Base-by-base conservation (phyloP, 371 early-diverging fungal species). In the Mortierella sp. region DNA sequence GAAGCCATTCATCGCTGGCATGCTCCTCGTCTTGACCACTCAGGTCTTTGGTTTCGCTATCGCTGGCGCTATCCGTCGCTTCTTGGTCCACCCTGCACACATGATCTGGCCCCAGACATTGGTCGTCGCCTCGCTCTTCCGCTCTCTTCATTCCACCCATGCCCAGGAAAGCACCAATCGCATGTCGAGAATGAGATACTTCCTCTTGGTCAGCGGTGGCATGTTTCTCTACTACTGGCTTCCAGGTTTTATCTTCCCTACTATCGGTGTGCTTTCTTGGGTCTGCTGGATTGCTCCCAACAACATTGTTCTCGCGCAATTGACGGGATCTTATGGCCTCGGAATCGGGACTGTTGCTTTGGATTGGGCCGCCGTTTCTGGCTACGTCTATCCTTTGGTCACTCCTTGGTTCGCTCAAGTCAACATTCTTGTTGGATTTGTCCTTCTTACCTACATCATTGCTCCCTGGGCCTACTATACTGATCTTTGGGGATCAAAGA, bases 101-200 rank as follows among this genome's bases (percentile, higher is more conserved):
- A 96, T 97, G 96, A 83, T 95, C 22, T 97, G 97, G 97, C 97
- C 97, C 3, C 74, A 85, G 1, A 88, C 84, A 28, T 84, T 97
- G 32, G 90, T 94, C 18, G 87, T 85, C 20, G 90, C 94, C 24
- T 92, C 96, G 0, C 77, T 96, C 40, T 88, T 95, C 72, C 86
- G 87, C 22, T 89, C 95, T 0, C 87, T 95, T 14, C 95, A 95
- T 75, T 64, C 83, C 67, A 28, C 39, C 24, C 49, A 22, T 0
- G 10, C 2, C 12, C 73, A 74, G 47, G 76, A 79, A n/a, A 73
- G 93, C 30, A 9, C 47, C 43, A 73, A 73, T 35, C 73, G 77
- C 59, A 74, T 73, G 55, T 73, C 87, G 16, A 81, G 88, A 26
- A 84, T 85, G 64, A 79, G 75, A 64, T 83, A 90, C 69, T 91